Base-by-base conservation (phyloP, 495 filamentous ascomycete species). In the Aspergillus hancockii region DNA sequence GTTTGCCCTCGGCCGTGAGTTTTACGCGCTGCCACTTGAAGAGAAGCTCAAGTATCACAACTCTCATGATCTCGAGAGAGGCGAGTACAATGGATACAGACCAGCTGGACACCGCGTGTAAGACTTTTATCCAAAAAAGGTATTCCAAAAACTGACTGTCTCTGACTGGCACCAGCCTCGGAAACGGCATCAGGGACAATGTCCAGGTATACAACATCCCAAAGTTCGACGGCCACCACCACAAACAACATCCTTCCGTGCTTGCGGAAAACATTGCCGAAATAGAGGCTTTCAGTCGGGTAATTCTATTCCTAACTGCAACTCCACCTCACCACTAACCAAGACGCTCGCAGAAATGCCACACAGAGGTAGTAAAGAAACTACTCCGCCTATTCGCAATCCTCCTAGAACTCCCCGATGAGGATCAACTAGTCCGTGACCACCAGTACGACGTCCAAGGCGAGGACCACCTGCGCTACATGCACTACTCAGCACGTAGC, bases 11-110 rank as follows among this genome's bases (percentile, higher is more conserved):
- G 83, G 76, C 21, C 77, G 79, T 49, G 76, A 78, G 23, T 79
- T 85, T 63, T 83, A 84, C 67, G 66, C 74, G 6, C 75, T 88
- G 0, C 81, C 82, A 0, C 64, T 78, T 13, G 80, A 84, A 28
- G 83, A 85, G 64, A 85, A 85, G 55, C 71, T 77, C 31, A 75
- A 79, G 63, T 85, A 81, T 58, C 71, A 74, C 56, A 72, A 60
- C 50, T 41, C 60, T 13, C 40, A 57, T 40, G 71, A 75, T 47
- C 68, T 75, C 3, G 69, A 56, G 7, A 50, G 57, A 0, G 73
- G 73, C n/a, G 69, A 71, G 49, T 74, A 80, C 58, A 78, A 79
- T 58, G 77, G 60, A 55, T 75, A 81, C 51, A 65, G 75, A 49
- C 80, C 78, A 4, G 72, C 77, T 21, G 78, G 78, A 6, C 73